A percentile compares a stretch with the other conserved stretches of the same genome.
phyloP scores from a whole-genome alignment of 2,329 filamentous ascomycete species.

The Pleurostoma richardsiae region DNA sequence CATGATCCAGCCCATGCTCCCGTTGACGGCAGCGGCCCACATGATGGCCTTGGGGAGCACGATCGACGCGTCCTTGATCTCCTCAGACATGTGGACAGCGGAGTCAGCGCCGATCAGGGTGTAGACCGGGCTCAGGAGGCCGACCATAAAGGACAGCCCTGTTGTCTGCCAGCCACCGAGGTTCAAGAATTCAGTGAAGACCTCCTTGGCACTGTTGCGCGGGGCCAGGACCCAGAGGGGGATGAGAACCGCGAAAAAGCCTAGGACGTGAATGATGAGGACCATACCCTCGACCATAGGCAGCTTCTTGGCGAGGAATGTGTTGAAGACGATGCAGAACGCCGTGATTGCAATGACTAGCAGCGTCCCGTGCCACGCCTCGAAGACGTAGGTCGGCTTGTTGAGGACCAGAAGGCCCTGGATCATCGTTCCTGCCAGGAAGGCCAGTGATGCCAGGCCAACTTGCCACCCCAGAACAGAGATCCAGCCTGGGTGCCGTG shows the following conservation, averaged over 20 bases:
- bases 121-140: conserved; percentile 29
- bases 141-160: conserved; percentile 28
- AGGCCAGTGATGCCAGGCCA: conserved; percentile 28
- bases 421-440: conserved; percentile 41
- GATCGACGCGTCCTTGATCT: conserved; percentile 14
- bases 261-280: conserved; percentile 36
- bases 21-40: conserved; percentile 23
- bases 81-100: conserved; percentile 26
- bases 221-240: conserved; percentile 19
- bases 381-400: conserved; percentile 27
- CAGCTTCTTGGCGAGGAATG: conserved; percentile 35
- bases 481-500: conserved; percentile 32
- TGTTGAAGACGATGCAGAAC: conserved; percentile 45
- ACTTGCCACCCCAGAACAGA: conserved; percentile 43
- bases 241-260: conserved; percentile 18
- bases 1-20: conserved; percentile 18
- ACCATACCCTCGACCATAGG: conserved; percentile 46
- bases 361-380: conserved; percentile 43
- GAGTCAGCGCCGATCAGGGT: conserved; percentile 24
- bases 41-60: conserved; percentile 27
- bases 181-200: conserved; percentile 24
- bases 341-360: conserved; percentile 40
- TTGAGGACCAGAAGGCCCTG: conserved; percentile 36
- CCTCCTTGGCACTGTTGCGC: conserved; percentile 10
- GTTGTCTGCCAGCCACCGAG: conserved; percentile 23